Base-by-base conservation (phyloP, 2,329 filamentous ascomycete genomes). In the Fusarium avenaceum region DNA sequence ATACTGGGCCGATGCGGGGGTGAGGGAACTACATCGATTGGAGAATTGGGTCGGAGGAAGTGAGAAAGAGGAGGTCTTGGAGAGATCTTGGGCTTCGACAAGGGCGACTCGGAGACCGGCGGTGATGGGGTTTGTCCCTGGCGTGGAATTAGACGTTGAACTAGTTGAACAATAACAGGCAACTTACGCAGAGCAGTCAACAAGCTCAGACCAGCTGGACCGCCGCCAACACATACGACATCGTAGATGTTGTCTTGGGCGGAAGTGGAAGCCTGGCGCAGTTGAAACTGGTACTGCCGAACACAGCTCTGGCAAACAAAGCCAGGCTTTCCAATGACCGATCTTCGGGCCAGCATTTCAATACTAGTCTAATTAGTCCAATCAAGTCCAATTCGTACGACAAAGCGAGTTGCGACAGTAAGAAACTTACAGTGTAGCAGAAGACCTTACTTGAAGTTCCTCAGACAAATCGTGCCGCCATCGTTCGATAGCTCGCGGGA, bases 21-120 rank as follows among this genome's bases (percentile, higher is more conserved):
- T 99, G 57, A 99, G 85, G 49, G 95, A 98, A 82, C 93, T 97
- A 82, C 95, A 97, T 75, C 96, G 90, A 82, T 99, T 98, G 62
- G 95, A 97, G 82, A 90, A 99, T 72, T 88, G 84, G 52, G 87
- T 86, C 8, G 86, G 78, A 4, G 89, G 87, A 9, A 92, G 87
- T 53, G 87, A 87, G 84, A 90, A 93, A 24, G 86, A 80, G 49
- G 86, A 86, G 52, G 87, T 85, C 74, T 90, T 92, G 70, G 85
- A 82, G 33, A 99, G 87, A 76, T 96, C 90, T 80, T 97, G 94
- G 35, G 90, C 90, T 83, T 99, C 96, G 74, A 99, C 87, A 62
- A 99, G 89, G 63, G 95, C 96, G 43, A 97, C 87, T 73, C 91
- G 92, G 26, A 99, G 88, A 65, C 89, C 85, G 30, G 90, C 88